Conservation (phyloP, 306 rosid species). For the Cicer chorassanicum region DNA sequence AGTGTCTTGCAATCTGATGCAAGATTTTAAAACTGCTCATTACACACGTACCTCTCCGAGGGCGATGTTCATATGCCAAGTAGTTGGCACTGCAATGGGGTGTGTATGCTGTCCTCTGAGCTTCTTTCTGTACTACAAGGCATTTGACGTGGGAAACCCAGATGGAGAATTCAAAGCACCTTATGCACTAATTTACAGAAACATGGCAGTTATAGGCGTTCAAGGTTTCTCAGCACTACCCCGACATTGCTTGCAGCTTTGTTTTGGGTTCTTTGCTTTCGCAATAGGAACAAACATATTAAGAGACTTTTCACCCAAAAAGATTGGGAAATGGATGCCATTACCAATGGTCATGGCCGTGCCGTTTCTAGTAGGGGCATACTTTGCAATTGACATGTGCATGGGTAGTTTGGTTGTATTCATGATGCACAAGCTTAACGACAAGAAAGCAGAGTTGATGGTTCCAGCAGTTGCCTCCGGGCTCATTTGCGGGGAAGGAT, state of each 20-base stretch:
- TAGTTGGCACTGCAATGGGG: constrained; percentile 74
- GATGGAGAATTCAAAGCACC: constrained; percentile 94
- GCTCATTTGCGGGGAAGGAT: constrained; percentile 91
- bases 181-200: constrained; percentile 64
- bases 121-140: constrained; percentile 73
- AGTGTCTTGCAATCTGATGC: constrained; percentile 87
- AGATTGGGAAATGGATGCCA: constrained; percentile 88
- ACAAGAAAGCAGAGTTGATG: constrained; percentile 67
- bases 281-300: constrained; percentile 47
- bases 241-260: constrained; percentile 75
- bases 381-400: constrained; percentile 88
- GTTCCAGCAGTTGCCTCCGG: constrained; percentile 92
- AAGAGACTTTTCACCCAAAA: constrained; percentile 54
- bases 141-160: constrained; percentile 65
- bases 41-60: constrained; percentile 81
- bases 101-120: constrained; percentile 78
- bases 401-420: constrained; percentile 72
- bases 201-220: constrained; percentile 53
- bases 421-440: constrained; percentile 60
- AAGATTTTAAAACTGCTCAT: constrained; percentile 90
- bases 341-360: constrained; percentile 94
- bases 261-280: constrained; percentile 50
- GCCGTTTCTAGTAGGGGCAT: constrained; percentile 90
- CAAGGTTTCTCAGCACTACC: constrained; percentile 77
- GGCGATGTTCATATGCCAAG: constrained; percentile 89